Base-by-base conservation (phyloP, 2,329 filamentous ascomycete genomes). In the Fusarium euwallaceae region DNA sequence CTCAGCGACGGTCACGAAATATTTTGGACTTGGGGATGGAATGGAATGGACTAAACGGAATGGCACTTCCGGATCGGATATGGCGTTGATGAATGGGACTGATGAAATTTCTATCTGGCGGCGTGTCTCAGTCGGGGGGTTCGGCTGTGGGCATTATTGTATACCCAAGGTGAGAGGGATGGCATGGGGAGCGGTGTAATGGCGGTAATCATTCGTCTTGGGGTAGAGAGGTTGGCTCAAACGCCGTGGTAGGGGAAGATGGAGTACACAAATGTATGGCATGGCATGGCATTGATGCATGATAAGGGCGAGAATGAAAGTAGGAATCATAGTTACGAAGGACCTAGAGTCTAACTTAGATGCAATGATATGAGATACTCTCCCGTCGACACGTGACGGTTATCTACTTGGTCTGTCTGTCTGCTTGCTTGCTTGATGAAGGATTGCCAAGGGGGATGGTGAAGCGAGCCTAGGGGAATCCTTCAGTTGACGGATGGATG, bases 221-320 rank as follows among this genome's bases (percentile, higher is more conserved):
- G 53, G 60, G 41, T 74, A 76, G 68, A 71, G 61, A 68, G 29
- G 51, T 39, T 53, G 67, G 73, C 64, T 67, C 41, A 27, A 37
- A 64, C 67, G 58, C 53, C 63, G 66, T 37, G 48, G 37, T 36
- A 37, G 22, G 17, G 27, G 24, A 43, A 37, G 45, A 27, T 6
- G 45, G 45, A 51, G 45, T n/a, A 51, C 45, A 27, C 24, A 17
- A 9, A 17, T 45, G 14, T 45, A 22, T 45, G 41, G 41, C 12
- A 45, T 45, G 39, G 17, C 39, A 43, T 43, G 43, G 51, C 55
- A 55, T 37, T 45, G 51, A 45, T 37, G 53, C 61, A 69, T 69
- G 66, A 72, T 69, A 60, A 69, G 76, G 58, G 72, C 39, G 70
- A 77, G 75, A 77, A 78, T 76, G 75, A 76, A 56, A 67, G 51